Base-by-base conservation (phyloP, 2,329 filamentous ascomycete species). In the Pseudogymnoascus verrucosus region DNA sequence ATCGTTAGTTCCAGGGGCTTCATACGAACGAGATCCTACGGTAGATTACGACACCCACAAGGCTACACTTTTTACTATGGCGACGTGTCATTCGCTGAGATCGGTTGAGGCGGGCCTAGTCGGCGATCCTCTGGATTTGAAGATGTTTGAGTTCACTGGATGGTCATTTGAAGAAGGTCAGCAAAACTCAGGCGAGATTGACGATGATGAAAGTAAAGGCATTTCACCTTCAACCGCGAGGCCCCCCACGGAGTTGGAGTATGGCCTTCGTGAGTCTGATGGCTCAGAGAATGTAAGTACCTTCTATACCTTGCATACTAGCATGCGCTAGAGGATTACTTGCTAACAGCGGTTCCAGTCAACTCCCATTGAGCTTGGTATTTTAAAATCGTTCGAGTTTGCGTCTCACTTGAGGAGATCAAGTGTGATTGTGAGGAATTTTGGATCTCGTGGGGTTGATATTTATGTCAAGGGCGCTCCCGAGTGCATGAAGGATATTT, bases 111-210 rank as follows among this genome's bases (percentile, higher is more conserved):
- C 85, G 59, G 92, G 97, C 72, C 83, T 98, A 42, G 83, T 99
- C 36, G 95, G 95, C 1, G 95, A 99, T 71, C 95, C 96, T 4
- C 80, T 99, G 1, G 95, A 99, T 74, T 81, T 97, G 64, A 98
- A 98, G 74, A 99, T 99, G 95, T 99, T 99, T 73, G 89, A 96
- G 68, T 99, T 96, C 69, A 98, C 95, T 0, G 84, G 84, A 5
- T 99, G 95, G 95, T 84, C 85, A 3, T 99, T 91, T 69, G 90
- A 96, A 73, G 95, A 99, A 78, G 91, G 92, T 1, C 87, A 87
- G 54, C 87, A 93, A 68, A 82, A 82, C 62, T 76, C 81, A 23
- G 83, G 82, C 28, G 84, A 84, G 62, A 81, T 81, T 44, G 86
- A 89, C 60, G 88, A 91, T 19, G 90, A 93, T 57, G 89, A 93